Base-by-base conservation (phyloP, 2,329 filamentous ascomycete species). In the Colletotrichum musicola region DNA sequence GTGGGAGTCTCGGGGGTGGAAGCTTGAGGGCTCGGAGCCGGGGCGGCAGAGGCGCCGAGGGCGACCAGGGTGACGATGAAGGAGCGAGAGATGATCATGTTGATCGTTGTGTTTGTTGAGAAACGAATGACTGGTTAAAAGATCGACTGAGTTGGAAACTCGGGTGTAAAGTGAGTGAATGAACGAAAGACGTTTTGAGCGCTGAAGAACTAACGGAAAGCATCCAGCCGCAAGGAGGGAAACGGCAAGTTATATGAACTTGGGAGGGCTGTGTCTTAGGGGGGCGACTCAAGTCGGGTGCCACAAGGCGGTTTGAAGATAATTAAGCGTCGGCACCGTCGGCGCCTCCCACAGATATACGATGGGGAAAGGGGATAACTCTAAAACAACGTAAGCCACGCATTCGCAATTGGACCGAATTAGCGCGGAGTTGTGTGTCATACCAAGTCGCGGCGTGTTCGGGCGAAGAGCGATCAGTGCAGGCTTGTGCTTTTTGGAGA, bases 21-120 rank as follows among this genome's bases (percentile, higher is more conserved):
- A 12, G 38, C 44, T 47, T 65, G 66, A 2, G 66, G 49, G 27
- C 60, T 62, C 6, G 66, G 49, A n/a, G 59, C 59, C 38, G 59
- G 59, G 49, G 47, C 59, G 3, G 59, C 59, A 38, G 60, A 56
- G 1, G 4, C 60, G 50, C 25, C 10, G 40, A 64, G 6, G 20
- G 65, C 55, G 50, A 27, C 25, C 27, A 63, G 42, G 14, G 49
- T 22, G 16, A 68, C 7, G 55, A 66, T 22, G n/a, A 61, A 27
- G 4, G 66, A 40, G 55, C 35, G 62, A 27, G 56, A 25, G 35
- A 44, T 61, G 22, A 60, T 20, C 66, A 68, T 68, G 7, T 38
- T 68, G 58, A 25, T 40, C n/a, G 35, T 14, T 56, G 16, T 47
- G 20, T 53, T 46, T 51, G 42, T 49, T 61, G 42, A 40, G 18